Conservation (phyloP, 306 rosid genomes). For the Ormosia emarginata region DNA sequence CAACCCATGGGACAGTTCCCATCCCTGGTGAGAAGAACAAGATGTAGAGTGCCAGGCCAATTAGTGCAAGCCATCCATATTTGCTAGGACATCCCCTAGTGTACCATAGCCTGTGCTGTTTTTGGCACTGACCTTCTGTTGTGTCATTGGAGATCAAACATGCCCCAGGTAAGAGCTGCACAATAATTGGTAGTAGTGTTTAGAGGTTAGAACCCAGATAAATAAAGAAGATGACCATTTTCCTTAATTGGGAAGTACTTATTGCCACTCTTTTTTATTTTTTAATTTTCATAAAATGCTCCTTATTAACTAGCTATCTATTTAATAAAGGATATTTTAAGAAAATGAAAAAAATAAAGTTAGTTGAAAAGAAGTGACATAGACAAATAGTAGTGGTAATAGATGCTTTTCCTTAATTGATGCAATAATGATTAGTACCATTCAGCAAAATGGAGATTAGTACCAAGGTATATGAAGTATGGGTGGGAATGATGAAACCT, state of each 20-base stretch:
- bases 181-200: background rate
- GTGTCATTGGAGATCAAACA: conserved; percentile 48
- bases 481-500: background rate
- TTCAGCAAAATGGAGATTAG: background rate
- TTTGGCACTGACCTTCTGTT: conserved; percentile 24
- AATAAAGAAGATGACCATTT: background rate
- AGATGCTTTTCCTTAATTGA: background rate
- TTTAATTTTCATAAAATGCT: too few relatives aligned
- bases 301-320: too few relatives aligned
- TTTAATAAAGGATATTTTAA: too few relatives aligned
- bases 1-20: conserved; percentile 77
- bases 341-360: too few relatives aligned
- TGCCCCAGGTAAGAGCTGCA: conserved; percentile 59
- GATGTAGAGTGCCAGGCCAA: conserved; percentile 49
- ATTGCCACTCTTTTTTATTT: too few relatives aligned
- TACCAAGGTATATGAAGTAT: background rate
- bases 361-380: too few relatives aligned
- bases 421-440: background rate
- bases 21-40: conserved; percentile 65
- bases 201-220: background rate
- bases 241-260: too few relatives aligned
- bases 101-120: conserved; percentile 46
- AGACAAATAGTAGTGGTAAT: too few relatives aligned
- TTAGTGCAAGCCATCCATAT: conserved; percentile 47
- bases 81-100: conserved; percentile 64